A percentile compares a stretch with the other conserved stretches of the same genome.
phyloP scores from a whole-genome alignment of 202 grass and related monocot genomes.

The Schoenoplectus tabernaemontani region DNA sequence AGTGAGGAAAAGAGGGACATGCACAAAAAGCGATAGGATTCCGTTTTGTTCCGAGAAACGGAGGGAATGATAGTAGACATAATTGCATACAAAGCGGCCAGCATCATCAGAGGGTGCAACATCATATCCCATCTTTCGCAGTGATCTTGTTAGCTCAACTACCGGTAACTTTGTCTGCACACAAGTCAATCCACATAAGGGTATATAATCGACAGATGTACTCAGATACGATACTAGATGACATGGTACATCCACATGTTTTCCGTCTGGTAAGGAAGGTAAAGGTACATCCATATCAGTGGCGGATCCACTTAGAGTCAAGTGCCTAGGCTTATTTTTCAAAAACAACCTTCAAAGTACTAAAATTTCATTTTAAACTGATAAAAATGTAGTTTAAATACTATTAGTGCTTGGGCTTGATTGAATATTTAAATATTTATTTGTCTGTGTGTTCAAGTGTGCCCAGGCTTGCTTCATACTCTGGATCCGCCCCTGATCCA shows the following conservation, averaged over 20 bases:
- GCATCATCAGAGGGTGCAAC: constrained; percentile 77
- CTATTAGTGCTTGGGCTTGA: too few species aligned
- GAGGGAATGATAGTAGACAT: constrained; percentile 91
- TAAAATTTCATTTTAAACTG: too few species aligned
- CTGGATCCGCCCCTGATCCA: too few species aligned
- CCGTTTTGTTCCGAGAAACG: constrained; percentile 63
- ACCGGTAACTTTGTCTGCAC: constrained; percentile 67
- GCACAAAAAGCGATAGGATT: constrained; percentile 88
- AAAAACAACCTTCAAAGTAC: too few species aligned
- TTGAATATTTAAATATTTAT: too few species aligned
- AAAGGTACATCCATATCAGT: too few species aligned
- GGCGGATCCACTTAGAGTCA: too few species aligned
- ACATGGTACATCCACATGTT: background rate
- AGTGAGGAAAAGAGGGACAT: constrained; percentile 83
- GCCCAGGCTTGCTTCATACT: too few species aligned
- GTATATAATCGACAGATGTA: background rate
- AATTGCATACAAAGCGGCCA: constrained; percentile 93
- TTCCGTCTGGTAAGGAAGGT: background rate
- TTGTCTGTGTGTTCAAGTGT: too few species aligned
- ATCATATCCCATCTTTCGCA: constrained; percentile 64
- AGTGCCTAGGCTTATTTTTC: too few species aligned
- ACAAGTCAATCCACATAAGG: background rate
- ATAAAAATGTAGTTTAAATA: too few species aligned
- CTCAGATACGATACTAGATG: background rate
- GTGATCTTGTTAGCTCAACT: constrained; percentile 52